Conservation (phyloP, 257 asterid species). For the Przewalskia tangutica region DNA sequence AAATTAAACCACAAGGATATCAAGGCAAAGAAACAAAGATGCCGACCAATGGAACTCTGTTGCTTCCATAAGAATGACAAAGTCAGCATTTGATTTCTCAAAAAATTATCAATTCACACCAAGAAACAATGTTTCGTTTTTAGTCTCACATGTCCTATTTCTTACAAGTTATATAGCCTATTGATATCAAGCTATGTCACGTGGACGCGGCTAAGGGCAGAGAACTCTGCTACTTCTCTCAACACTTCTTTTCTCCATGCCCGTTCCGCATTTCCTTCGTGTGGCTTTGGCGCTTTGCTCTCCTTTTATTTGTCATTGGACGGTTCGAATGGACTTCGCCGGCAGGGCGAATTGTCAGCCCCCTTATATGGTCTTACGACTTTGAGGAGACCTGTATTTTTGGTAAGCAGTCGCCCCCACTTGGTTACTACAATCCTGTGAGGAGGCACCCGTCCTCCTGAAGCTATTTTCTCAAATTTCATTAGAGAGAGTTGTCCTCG, state of each 20-base stretch:
- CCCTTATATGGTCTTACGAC: not conserved
- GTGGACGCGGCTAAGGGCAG: not conserved
- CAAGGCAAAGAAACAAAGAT: not conserved
- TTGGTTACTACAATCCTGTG: not conserved
- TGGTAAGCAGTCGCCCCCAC: too few species aligned
- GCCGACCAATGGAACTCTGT: not conserved
- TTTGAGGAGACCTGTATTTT: not conserved
- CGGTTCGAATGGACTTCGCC: not conserved
- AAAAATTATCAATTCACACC: not conserved
- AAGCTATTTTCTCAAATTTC: not conserved
- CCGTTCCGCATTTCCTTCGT: not conserved
- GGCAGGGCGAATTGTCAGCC: not conserved
- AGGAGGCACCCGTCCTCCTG: not conserved
- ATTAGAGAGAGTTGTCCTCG: too few species aligned
- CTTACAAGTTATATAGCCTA: not conserved
- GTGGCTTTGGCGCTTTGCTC: not conserved
- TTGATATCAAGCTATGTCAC: not conserved
- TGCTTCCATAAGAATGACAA: not conserved
- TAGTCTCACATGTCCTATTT: not conserved
- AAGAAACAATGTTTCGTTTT: not conserved
- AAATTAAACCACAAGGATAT: not conserved
- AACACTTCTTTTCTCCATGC: not conserved
- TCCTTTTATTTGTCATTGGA: not conserved
- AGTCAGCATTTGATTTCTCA: not conserved
- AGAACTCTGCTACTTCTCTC: not conserved